Conservation (phyloP, 495 filamentous ascomycete genomes). For the Podospora comata region DNA sequence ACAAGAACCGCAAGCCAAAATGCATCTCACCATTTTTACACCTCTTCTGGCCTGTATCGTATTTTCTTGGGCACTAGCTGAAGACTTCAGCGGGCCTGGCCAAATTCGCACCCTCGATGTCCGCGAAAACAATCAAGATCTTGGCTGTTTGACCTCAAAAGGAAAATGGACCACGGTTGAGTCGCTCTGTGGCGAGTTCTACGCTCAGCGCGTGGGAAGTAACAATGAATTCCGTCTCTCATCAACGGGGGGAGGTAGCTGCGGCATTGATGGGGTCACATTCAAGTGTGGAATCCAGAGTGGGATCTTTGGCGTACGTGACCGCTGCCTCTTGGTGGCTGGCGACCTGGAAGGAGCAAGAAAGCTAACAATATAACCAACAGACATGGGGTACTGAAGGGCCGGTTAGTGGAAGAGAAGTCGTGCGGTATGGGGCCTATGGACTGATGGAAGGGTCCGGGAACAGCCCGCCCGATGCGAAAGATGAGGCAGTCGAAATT, state of each 20-base stretch:
- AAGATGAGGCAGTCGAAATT: conserved; percentile 9
- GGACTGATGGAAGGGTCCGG: conserved; percentile 14
- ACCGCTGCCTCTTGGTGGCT: neutral
- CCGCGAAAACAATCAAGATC: conserved; percentile 9
- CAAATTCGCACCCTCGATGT: conserved; percentile 20
- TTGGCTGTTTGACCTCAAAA: conserved; percentile 18
- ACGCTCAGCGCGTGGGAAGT: neutral
- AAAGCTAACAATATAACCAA: neutral
- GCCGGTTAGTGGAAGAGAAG: conserved; percentile 2
- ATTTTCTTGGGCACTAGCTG: neutral
- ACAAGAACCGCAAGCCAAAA: neutral
- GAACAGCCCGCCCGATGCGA: conserved; percentile 9
- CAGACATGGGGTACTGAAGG: conserved; percentile 1
- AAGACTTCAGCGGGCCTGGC: conserved; percentile 14
- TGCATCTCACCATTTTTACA: neutral
- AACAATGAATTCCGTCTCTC: conserved; percentile 6
- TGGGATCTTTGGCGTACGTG: conserved; percentile 12
- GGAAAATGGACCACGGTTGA: conserved; percentile 21
- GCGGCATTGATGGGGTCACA: conserved; percentile 10
- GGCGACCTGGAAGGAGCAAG: neutral
- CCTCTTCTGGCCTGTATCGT: neutral
- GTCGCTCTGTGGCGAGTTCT: conserved; percentile 15
- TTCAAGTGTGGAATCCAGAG: conserved; percentile 8
- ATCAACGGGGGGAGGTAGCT: neutral
- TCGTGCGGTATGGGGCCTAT: conserved; percentile 16